These are phyloP conservation scores for Borealophlyctis nickersoniae DNA, from an alignment of 192 early-diverging fungal genomes.

Conservation along the genomic window DNA sequence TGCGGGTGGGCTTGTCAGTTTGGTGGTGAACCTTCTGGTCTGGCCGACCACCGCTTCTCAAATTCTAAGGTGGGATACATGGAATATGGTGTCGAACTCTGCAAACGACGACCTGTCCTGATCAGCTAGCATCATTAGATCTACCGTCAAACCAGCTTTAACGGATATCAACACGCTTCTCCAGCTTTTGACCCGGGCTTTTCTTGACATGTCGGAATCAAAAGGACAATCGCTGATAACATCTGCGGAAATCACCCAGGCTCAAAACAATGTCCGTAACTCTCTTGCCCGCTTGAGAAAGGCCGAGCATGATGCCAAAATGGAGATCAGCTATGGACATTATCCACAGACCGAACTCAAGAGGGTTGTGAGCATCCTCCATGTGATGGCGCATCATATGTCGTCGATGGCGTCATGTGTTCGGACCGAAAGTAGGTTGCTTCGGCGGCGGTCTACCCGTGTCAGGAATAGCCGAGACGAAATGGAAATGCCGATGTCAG, in stretches of 20 bases:
- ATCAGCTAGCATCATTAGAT: too few species aligned
- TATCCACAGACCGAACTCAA: neutral
- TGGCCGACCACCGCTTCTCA: neutral
- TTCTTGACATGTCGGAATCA: neutral
- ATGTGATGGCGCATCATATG: neutral
- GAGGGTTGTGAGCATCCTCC: neutral
- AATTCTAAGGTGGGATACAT: neutral
- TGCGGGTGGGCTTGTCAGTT: neutral
- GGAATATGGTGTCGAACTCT: too few species aligned
- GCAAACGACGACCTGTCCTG: too few species aligned
- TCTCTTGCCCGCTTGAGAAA: neutral
- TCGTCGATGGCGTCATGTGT: neutral
- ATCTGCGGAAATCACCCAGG: neutral
- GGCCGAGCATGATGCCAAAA: neutral
- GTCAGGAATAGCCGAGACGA: neutral
- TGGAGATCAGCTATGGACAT: neutral
- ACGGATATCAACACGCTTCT: neutral
- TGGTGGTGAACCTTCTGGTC: neutral
- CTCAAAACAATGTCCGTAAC: neutral
- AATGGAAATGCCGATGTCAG: neutral
- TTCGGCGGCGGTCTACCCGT: neutral
- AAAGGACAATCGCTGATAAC: neutral
- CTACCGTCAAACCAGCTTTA: neutral
- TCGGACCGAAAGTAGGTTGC: neutral
- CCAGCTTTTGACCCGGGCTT: neutral